phyloP scores from a whole-genome alignment of 2,329 filamentous ascomycete species.

The Canariomyces notabilis region DNA sequence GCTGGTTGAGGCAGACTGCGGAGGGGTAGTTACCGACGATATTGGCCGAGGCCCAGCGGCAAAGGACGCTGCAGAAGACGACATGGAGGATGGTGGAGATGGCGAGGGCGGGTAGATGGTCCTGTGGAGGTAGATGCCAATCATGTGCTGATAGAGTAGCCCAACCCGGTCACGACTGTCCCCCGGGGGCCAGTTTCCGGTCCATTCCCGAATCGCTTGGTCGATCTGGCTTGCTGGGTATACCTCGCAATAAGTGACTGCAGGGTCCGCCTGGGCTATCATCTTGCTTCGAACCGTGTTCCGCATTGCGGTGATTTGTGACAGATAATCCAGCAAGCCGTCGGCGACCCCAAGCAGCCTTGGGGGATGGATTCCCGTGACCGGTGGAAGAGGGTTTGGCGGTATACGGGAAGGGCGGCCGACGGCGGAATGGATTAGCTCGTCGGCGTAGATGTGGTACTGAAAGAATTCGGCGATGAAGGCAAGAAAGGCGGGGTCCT shows the following conservation, averaged over 20 bases:
- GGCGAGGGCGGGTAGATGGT: slow-evolving; percentile 53
- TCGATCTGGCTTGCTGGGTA: slow-evolving; percentile 73
- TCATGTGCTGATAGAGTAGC: slow-evolving; percentile 59
- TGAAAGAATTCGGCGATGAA: slow-evolving; percentile 76
- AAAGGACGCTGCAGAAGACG: slow-evolving; percentile 21
- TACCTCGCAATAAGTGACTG: slow-evolving; percentile 67
- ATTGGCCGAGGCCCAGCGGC: slow-evolving; percentile 17
- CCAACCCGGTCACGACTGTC: slow-evolving; percentile 54
- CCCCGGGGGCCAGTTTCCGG: slow-evolving; percentile 54
- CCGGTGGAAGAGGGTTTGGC: slow-evolving; percentile 41
- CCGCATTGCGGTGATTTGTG: slow-evolving; percentile 71
- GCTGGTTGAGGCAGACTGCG: slow-evolving; percentile 29
- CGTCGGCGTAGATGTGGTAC: slow-evolving; percentile 69
- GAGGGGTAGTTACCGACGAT: slow-evolving; percentile 27
- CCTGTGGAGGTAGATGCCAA: slow-evolving; percentile 60
- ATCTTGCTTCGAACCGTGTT: slow-evolving; percentile 69
- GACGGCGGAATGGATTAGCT: slow-evolving; percentile 49
- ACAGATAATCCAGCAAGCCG: slow-evolving; percentile 72
- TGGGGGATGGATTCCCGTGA: slow-evolving; percentile 40
- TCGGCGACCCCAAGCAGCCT: slow-evolving; percentile 77
- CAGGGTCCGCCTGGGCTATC: slow-evolving; percentile 55
- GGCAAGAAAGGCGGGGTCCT: slow-evolving; percentile 59
- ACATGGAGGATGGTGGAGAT: slow-evolving; percentile 14
- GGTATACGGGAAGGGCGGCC: slow-evolving; percentile 34
- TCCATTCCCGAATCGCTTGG: slow-evolving; percentile 67